Base-by-base conservation (phyloP, 2,329 filamentous ascomycete species). In the Fusarium verrucosum region DNA sequence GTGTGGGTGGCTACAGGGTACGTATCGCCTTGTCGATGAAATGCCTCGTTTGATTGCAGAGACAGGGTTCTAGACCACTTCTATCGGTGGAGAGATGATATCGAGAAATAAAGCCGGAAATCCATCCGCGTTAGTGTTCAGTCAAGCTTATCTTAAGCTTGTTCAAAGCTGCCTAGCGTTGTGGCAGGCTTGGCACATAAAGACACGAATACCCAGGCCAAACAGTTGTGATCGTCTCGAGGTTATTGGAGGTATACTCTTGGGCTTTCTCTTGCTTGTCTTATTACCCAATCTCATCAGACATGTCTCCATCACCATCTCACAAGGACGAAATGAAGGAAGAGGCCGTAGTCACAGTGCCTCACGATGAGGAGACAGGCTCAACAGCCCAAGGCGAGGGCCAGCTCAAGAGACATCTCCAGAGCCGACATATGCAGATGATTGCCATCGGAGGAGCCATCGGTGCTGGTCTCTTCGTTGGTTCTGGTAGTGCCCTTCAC, bases 371-470 rank as follows among this genome's bases (percentile, higher is more conserved):
- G 20, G 63, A 66, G 30, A 9, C 19, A 11, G 63, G 61, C 28
- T 33, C 53, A 2, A 45, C 32, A 4, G 4, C 51, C 7, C 13
- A 41, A 4, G 43, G 62, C 17, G 44, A 53, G 23, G 68, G 68
- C n/a, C 35, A 56, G 16, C 64, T 72, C 16, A 50, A 72, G 53
- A 84, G 92, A 72, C 88, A 88, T 74, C 79, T 96, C 68, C 94
- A 94, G 78, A 87, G 87, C 22, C 84, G 93, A 50, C 94, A 98
- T 81, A 77, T 97, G 75, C 94, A 97, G 81, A 97, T 97, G 94
- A 97, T 97, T 82, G 94, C 94, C 20, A 96, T 97, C 65, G 91
- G 70, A 28, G 69, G 69, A 52, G 70, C 70, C 53, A 44, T 71
- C 85, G 89, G 89, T 61, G 94, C 91, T 26, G 93, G 94, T 70